Conservation (phyloP, 129 eudicot genomes). For the Logfia minima region DNA sequence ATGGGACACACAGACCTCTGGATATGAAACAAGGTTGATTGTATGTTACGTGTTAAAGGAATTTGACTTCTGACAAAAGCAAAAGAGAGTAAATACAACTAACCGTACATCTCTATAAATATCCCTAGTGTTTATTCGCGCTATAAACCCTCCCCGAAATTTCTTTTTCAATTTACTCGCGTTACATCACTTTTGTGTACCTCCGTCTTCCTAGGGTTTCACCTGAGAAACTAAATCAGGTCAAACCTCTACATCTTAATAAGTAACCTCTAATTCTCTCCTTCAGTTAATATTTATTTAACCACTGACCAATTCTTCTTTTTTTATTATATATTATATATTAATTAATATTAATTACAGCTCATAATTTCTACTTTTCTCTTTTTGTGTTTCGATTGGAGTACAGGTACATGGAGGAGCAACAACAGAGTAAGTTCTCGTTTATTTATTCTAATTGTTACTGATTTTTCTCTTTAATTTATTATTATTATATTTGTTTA, state of each 20-base stretch:
- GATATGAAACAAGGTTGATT: too few species aligned
- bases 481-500: neutral
- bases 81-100: too few species aligned
- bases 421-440: conserved; percentile 32
- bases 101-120: too few species aligned
- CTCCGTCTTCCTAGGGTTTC: neutral
- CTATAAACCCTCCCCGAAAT: neutral
- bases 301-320: neutral
- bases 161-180: neutral
- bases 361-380: neutral
- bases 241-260: too few species aligned
- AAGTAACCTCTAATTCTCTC: neutral
- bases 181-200: neutral
- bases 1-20: too few species aligned
- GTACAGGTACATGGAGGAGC: conserved; percentile 37
- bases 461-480: neutral
- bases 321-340: neutral
- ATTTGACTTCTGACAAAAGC: too few species aligned
- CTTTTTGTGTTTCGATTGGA: conserved; percentile 1
- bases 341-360: neutral
- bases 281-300: neutral
- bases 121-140: neutral
- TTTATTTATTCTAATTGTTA: conserved; percentile 2
- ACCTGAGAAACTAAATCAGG: too few species aligned
- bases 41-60: too few species aligned